Base-by-base conservation (phyloP, 2,329 filamentous ascomycete species). In the Coniochaeta hoffmannii region DNA sequence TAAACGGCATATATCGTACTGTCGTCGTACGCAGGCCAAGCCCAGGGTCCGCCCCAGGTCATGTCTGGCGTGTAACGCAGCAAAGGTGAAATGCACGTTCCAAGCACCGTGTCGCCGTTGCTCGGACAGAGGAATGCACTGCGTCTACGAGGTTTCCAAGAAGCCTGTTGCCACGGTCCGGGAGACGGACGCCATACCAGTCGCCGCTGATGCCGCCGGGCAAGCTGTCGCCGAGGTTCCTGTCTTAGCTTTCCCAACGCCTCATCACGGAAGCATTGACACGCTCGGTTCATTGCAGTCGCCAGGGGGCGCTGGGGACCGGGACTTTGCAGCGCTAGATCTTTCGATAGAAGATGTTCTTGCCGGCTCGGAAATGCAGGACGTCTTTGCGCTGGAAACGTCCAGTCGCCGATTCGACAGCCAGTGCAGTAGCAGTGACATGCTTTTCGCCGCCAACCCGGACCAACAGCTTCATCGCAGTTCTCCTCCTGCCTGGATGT, bases 11-110 rank as follows among this genome's bases (percentile, higher is more conserved):
- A 36, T 59, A 17, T 46, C 57, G 4, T 65, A 65, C 53, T 64
- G 63, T 50, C 55, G 55, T 15, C 57, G 60, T 14, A 36, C 53
- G 28, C 56, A 58, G 46, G 56, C 44, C 26, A 59, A 57, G 36
- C 56, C 57, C 11, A 53, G 59, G 4, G 58, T 35, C 17, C 58
- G 63, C 9, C 55, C 41, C 4, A 59, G 57, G 44, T 59, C 62
- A 17, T 65, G 63, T 31, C 59, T 44, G 30, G 53, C 60, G 5
- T 65, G 63, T 38, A 65, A 55, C 35, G 41, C 50, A 28, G 59
- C 63, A 19, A 65, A 64, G 30, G 55, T 53, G 8, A 65, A 64
- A 56, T 65, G 63, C 41, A 59, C 46, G 26, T 61, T 64, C 38
- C 51, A 62, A 24, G n/a, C 53, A 4, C 61, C 50, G 2, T 64